Conservation (phyloP, 495 filamentous ascomycete genomes). For the Neurospora hispaniola region DNA sequence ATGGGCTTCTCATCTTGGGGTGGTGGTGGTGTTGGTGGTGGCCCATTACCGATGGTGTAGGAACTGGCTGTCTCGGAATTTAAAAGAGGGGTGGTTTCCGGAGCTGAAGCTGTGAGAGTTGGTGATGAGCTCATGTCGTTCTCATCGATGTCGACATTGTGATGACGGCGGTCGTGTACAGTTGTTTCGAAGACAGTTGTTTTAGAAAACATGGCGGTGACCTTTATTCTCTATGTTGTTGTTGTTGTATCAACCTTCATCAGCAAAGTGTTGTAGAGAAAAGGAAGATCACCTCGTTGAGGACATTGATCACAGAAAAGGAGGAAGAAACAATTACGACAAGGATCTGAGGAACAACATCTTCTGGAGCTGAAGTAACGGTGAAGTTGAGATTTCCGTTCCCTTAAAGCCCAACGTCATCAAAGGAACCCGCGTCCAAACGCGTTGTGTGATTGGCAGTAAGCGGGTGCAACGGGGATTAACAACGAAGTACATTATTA, state of each 20-base stretch:
- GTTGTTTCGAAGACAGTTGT: neutral
- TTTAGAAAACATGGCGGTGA: neutral
- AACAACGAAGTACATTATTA: neutral
- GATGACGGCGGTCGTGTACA: neutral
- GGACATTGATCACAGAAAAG: neutral
- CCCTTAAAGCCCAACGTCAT: neutral
- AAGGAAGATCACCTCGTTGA: neutral
- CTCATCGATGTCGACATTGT: neutral
- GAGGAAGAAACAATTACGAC: neutral
- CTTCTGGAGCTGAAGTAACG: neutral
- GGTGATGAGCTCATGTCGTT: conserved; percentile 12
- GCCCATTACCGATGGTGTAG: conserved; percentile 9
- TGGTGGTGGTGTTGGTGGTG: neutral
- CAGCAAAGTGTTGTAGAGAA: neutral
- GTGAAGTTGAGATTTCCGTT: neutral
- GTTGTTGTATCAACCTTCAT: neutral
- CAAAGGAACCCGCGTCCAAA: neutral
- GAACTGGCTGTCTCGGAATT: conserved; percentile 20
- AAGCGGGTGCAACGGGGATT: neutral
- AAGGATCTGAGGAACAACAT: neutral
- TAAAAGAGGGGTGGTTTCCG: conserved; percentile 31
- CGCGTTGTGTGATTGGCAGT: neutral
- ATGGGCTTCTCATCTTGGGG: conserved; percentile 4
- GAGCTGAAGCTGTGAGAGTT: conserved; percentile 9
- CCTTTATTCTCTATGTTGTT: neutral